Percentiles rank a stretch among this genome's conserved stretches.
phyloP scores from a whole-genome alignment of 352 stramenopile genomes.

The Phytopythium ostracodes region DNA sequence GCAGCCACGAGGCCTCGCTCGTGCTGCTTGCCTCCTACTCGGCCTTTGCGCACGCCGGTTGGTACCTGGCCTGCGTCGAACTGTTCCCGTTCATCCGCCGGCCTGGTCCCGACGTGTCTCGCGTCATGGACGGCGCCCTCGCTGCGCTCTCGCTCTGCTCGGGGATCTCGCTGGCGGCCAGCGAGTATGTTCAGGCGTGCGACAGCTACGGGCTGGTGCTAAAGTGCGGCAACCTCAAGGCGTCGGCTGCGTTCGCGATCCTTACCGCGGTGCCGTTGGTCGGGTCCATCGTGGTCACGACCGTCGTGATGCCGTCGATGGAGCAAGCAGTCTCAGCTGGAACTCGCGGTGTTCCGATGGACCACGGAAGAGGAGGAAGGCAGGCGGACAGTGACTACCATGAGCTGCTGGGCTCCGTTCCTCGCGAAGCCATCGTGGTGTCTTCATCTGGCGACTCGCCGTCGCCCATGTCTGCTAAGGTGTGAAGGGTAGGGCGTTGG shows the following conservation, averaged over 20 bases:
- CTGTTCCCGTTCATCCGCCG: slow-evolving; percentile 27
- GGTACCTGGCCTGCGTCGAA: slow-evolving; percentile 20
- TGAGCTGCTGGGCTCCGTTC: neutral
- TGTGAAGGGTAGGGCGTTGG: neutral
- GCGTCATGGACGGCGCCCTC: slow-evolving; percentile 23
- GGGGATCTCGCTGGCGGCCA: slow-evolving; percentile 19
- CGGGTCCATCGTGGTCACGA: slow-evolving; percentile 24
- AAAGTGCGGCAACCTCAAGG: slow-evolving; percentile 36
- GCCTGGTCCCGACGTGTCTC: slow-evolving; percentile 22
- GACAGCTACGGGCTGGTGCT: slow-evolving; percentile 22
- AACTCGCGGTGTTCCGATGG: no score
- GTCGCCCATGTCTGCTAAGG: neutral
- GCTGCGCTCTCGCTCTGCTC: slow-evolving; percentile 21
- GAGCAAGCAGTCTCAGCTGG: neutral
- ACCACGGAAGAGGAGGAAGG: neutral
- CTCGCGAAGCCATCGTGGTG: slow-evolving; percentile 1
- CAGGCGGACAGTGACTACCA: neutral
- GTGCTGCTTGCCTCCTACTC: slow-evolving; percentile 24
- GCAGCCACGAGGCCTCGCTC: slow-evolving; percentile 22
- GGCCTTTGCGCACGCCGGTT: slow-evolving; percentile 18
- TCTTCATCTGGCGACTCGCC: neutral
- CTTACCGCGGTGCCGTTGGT: slow-evolving; percentile 23
- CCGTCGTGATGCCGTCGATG: slow-evolving; percentile 19
- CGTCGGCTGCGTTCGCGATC: slow-evolving; percentile 31
- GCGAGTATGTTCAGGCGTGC: slow-evolving; percentile 31